phyloP scores from a whole-genome alignment of 306 rosid species.

The Vachellia collinsii region DNA sequence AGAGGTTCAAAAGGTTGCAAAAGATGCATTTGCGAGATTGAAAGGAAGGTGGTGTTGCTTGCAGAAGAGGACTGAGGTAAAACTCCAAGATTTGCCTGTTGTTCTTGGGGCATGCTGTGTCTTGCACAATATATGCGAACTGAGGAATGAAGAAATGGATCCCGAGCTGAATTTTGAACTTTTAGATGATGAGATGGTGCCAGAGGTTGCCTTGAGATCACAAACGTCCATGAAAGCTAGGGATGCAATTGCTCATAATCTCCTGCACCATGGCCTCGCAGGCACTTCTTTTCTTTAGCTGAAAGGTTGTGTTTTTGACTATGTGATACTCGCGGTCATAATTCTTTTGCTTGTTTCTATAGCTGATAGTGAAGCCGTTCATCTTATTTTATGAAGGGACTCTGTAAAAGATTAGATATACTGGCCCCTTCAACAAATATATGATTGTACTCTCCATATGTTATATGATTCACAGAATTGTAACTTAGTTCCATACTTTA shows the following conservation, averaged over 20 bases:
- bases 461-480: constrained; percentile 21
- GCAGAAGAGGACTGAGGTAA: constrained; percentile 85
- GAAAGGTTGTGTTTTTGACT: constrained; percentile 8
- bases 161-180: constrained; percentile 50
- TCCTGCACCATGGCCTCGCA: constrained; percentile 88
- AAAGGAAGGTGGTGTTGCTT: constrained; percentile 86
- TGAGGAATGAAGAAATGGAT: constrained; percentile 63
- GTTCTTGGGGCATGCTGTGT: constrained; percentile 93
- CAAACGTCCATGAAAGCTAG: constrained; percentile 59
- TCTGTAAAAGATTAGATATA: constrained; percentile 41
- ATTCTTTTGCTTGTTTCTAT: constrained; percentile 46
- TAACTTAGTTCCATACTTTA: constrained; percentile 32
- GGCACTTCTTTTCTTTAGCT: constrained; percentile 71
- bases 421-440: constrained; percentile 42
- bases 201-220: constrained; percentile 63
- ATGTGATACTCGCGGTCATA: neutral
- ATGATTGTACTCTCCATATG: constrained; percentile 33
- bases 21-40: constrained; percentile 70
- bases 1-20: constrained; percentile 62
- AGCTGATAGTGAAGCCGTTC: constrained; percentile 32
- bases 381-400: constrained; percentile 48
- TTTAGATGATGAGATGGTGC: constrained; percentile 70
- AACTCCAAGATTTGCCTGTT: constrained; percentile 79
- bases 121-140: constrained; percentile 78
- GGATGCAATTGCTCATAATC: constrained; percentile 85